Conservation (phyloP, 2,329 filamentous ascomycete genomes). For the Trichoderma semiorbis region DNA sequence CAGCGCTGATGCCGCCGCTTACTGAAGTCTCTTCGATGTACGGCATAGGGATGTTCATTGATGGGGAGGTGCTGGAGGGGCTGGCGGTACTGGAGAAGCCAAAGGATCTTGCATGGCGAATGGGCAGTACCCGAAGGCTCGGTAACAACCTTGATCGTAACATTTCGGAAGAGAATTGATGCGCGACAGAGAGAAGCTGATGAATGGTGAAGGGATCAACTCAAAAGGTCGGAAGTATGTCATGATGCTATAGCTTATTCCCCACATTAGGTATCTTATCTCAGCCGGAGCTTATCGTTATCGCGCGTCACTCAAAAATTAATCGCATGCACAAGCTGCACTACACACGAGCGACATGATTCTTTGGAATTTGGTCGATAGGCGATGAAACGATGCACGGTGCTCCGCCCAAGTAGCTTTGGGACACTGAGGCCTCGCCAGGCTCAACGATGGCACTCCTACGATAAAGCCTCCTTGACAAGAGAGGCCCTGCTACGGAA, state of each 20-base stretch:
- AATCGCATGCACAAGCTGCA: neutral
- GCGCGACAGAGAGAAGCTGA: neutral
- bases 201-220: neutral
- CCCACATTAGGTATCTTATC: neutral
- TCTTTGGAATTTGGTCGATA: conserved; percentile 11
- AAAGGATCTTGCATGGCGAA: conserved; percentile 40
- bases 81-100: conserved; percentile 38
- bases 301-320: conserved; percentile 14
- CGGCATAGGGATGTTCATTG: conserved; percentile 51
- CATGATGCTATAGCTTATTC: conserved; percentile 6
- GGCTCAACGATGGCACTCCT: conserved; percentile 32
- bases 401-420: conserved; percentile 21
- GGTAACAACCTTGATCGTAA: conserved; percentile 30
- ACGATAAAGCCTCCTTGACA: conserved; percentile 30
- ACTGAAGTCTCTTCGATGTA: conserved; percentile 51
- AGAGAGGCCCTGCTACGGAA: conserved; percentile 30
- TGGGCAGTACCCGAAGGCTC: conserved; percentile 35
- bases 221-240: neutral
- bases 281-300: conserved; percentile 10
- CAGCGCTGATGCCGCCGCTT: conserved; percentile 22
- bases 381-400: conserved; percentile 30
- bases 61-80: conserved; percentile 28
- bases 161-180: conserved; percentile 20
- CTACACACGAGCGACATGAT: conserved; percentile 21
- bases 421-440: conserved; percentile 12